Conservation (phyloP, 768 basidiomycete species). For the Tulasnella sp. region DNA sequence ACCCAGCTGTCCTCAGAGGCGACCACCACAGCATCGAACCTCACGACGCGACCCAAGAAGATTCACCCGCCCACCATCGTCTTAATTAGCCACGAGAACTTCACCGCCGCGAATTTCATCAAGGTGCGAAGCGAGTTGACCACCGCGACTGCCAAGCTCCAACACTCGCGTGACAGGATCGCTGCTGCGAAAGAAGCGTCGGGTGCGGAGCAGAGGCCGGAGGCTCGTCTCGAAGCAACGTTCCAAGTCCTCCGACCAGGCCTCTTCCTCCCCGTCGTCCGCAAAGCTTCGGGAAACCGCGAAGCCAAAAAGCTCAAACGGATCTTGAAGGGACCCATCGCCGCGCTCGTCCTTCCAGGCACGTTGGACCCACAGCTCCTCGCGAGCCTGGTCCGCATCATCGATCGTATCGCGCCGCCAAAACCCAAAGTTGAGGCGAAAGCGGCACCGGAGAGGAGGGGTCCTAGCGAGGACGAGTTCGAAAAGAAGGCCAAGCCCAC, state of each 20-base stretch:
- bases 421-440: neutral
- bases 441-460: neutral
- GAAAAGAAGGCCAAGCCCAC: slow-evolving; percentile 5
- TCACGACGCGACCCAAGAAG: neutral
- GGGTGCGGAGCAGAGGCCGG: neutral
- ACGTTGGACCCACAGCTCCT: slow-evolving; percentile 11
- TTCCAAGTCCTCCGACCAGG: slow-evolving; percentile 12
- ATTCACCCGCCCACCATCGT: neutral
- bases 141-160: neutral
- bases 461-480: neutral
- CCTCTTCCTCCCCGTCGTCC: slow-evolving; percentile 12
- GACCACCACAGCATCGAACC: too few relatives aligned
- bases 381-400: neutral
- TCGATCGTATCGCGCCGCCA: slow-evolving; percentile 6
- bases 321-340: slow-evolving; percentile 10
- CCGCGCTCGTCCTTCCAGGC: slow-evolving; percentile 3
- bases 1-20: too few relatives aligned
- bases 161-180: neutral
- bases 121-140: slow-evolving; percentile 6
- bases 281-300: slow-evolving; percentile 4
- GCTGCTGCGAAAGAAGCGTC: neutral
- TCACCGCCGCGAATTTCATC: slow-evolving; percentile 3
- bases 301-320: slow-evolving; percentile 5
- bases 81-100: slow-evolving; percentile 11
- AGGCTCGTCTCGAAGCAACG: neutral